These are phyloP conservation scores for Trichodelitschia bisporula DNA, from an alignment of 495 filamentous ascomycete species.

Conservation along the genomic window DNA sequence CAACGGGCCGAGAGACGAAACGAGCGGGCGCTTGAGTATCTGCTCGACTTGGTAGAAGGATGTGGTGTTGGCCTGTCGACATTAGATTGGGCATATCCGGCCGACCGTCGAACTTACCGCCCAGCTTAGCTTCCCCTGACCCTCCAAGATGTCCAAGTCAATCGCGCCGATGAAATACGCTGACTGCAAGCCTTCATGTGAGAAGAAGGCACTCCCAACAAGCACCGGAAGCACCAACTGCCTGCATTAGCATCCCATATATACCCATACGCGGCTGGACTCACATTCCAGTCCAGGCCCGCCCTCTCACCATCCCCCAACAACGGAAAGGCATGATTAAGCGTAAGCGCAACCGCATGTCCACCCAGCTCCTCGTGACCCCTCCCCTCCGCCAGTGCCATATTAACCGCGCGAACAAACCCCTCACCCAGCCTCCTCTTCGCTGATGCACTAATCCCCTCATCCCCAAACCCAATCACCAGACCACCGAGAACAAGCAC, in stretches of 20 bases:
- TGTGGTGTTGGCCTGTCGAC: constrained; percentile 1
- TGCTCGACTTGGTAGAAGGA: constrained; percentile 21
- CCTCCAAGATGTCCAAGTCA: constrained; percentile 45
- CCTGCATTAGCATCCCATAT: not conserved
- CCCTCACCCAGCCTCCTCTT: constrained; percentile 51
- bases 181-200: constrained; percentile 51
- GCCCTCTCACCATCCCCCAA: constrained; percentile 32
- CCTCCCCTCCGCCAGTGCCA: constrained; percentile 36
- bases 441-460: constrained; percentile 33
- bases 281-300: constrained; percentile 41
- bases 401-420: constrained; percentile 52
- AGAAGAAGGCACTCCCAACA: constrained; percentile 39
- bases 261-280: too few species aligned
- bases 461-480: constrained; percentile 55
- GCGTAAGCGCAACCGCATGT: constrained; percentile 38
- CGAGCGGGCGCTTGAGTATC: constrained; percentile 34
- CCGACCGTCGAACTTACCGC: constrained; percentile 41
- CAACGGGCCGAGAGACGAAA: constrained; percentile 53
- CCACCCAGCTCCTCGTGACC: constrained; percentile 27
- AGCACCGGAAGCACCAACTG: constrained; percentile 38
- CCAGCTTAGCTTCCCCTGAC: constrained; percentile 18
- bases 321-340: constrained; percentile 57
- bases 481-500: constrained; percentile 57
- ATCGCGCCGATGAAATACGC: constrained; percentile 63
- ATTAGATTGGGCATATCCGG: constrained; percentile 9